These are phyloP conservation scores for Aspergillus sp. DNA, from an alignment of 2,329 filamentous ascomycete genomes.

Conservation along the genomic window DNA sequence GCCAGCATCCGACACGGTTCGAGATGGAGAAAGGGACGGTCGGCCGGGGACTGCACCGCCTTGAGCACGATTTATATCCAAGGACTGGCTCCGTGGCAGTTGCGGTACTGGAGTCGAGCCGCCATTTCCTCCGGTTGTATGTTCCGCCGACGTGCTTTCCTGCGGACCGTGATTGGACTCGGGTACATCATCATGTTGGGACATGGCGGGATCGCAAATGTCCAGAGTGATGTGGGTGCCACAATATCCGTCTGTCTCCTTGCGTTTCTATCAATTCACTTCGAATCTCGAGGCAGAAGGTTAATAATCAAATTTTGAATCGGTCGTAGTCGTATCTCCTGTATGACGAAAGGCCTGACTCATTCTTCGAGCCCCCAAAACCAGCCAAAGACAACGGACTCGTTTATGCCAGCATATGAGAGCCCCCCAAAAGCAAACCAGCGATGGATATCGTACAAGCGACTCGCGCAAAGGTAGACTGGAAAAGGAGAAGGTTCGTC, in stretches of 20 bases:
- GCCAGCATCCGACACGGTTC: slow-evolving; percentile 31
- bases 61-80: slow-evolving; percentile 13
- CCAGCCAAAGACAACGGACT: background rate
- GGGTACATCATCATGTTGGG: slow-evolving; percentile 17
- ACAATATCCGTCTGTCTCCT: background rate
- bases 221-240: background rate
- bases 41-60: slow-evolving; percentile 17
- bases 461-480: background rate
- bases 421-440: background rate
- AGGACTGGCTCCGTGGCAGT: slow-evolving; percentile 19
- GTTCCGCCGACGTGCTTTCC: slow-evolving; percentile 10
- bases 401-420: background rate
- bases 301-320: background rate
- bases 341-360: slow-evolving; percentile 9
- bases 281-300: background rate
- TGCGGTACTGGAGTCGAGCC: slow-evolving; percentile 3
- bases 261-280: background rate
- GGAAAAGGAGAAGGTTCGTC: background rate
- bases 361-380: slow-evolving; percentile 11
- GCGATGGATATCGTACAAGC: background rate
- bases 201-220: slow-evolving; percentile 17
- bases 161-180: slow-evolving; percentile 16
- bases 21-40: slow-evolving; percentile 30
- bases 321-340: slow-evolving; percentile 12
- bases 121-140: slow-evolving; percentile 3